A percentile compares a stretch with the other conserved stretches of the same genome.
Conservation (phyloP, 495 filamentous ascomycete genomes). For the Penicillium parvum region DNA sequence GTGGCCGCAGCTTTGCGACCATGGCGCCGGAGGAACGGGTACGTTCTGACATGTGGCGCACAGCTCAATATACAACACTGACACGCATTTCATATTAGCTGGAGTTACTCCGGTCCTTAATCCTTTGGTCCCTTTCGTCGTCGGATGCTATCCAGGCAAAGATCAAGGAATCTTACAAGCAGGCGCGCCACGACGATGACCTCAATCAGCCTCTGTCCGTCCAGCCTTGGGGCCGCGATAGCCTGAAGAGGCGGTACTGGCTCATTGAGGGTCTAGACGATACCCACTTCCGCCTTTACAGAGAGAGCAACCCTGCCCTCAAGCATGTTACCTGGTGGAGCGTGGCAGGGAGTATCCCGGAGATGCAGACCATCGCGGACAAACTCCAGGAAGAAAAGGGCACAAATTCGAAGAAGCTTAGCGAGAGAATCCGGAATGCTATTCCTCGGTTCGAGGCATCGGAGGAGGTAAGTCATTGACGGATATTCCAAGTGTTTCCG, state of each 20-base stretch:
- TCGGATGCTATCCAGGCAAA: slow-evolving; percentile 78
- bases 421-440: slow-evolving; percentile 70
- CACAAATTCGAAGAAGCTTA: slow-evolving; percentile 70
- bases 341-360: slow-evolving; percentile 85
- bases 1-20: slow-evolving; percentile 69
- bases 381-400: slow-evolving; percentile 75
- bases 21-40: slow-evolving; percentile 80
- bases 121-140: slow-evolving; percentile 85
- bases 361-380: slow-evolving; percentile 67
- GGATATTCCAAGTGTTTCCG: background rate
- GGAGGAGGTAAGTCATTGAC: slow-evolving; percentile 63
- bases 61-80: slow-evolving; percentile 13
- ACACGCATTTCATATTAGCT: slow-evolving; percentile 49
- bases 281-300: slow-evolving; percentile 88
- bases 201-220: slow-evolving; percentile 89
- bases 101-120: slow-evolving; percentile 71
- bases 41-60: slow-evolving; percentile 31
- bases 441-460: slow-evolving; percentile 93
- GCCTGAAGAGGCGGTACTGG: slow-evolving; percentile 87
- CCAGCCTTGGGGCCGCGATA: slow-evolving; percentile 90
- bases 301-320: slow-evolving; percentile 80
- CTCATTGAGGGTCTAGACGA: slow-evolving; percentile 92
- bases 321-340: slow-evolving; percentile 85
- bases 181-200: slow-evolving; percentile 82
- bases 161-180: slow-evolving; percentile 87